phyloP scores from a whole-genome alignment of 106 monocot species.

The Dendrobium catenatum region DNA sequence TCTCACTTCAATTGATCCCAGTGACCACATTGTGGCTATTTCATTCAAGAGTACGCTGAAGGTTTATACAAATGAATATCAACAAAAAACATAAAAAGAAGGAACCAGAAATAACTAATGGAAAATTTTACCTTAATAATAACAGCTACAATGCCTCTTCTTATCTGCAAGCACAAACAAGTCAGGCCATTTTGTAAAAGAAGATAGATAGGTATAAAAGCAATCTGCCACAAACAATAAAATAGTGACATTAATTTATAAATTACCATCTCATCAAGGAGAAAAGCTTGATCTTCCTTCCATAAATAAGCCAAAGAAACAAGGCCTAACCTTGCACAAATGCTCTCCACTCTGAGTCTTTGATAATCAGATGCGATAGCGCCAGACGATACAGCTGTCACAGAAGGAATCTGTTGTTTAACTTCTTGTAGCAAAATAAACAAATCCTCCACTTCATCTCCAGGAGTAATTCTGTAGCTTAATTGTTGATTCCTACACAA shows the following conservation, averaged over 20 bases:
- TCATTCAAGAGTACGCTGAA: not conserved
- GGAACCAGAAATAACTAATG: not conserved
- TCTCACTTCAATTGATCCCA: too few relatives aligned
- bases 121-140: conserved; percentile 61
- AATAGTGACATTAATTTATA: not conserved
- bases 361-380: conserved; percentile 99
- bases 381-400: conserved; percentile 88
- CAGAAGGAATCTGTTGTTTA: conserved; percentile 65
- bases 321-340: conserved; percentile 91
- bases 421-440: conserved; percentile 74
- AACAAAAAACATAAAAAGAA: not conserved
- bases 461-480: conserved; percentile 50
- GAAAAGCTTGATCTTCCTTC: conserved; percentile 86
- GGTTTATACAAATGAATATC: not conserved
- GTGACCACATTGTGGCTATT: not conserved
- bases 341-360: conserved; percentile 91
- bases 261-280: conserved; percentile 93
- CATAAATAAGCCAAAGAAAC: conserved; percentile 95
- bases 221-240: not conserved
- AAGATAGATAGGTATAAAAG: not conserved
- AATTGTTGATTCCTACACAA: conserved; percentile 60
- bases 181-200: conserved; percentile 10
- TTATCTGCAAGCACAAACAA: conserved; percentile 41
- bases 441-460: conserved; percentile 98
- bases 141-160: conserved; percentile 70